phyloP scores from a whole-genome alignment of 169 alveolate species.

The Theileria orientalis region DNA sequence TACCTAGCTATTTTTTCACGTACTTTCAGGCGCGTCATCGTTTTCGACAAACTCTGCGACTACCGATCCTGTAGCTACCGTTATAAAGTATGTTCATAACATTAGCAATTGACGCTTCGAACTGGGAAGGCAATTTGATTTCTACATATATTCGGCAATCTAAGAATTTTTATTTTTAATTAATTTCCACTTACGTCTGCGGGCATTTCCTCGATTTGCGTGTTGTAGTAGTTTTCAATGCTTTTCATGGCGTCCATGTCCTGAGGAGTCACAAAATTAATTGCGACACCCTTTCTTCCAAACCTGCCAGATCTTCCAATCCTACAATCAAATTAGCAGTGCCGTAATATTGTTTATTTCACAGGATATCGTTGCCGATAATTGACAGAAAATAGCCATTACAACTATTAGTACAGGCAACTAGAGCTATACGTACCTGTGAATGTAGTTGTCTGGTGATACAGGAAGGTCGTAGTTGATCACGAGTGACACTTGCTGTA shows the following conservation, averaged over 20 bases:
- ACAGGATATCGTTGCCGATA: not conserved
- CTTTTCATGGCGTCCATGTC: conserved; percentile 93
- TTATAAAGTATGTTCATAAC: conserved; percentile 12
- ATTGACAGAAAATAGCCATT: not conserved
- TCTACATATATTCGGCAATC: conserved; percentile 65
- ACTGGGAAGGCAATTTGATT: not conserved
- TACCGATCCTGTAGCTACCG: not conserved
- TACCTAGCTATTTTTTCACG: too few species aligned
- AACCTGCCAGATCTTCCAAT: conserved; percentile 99
- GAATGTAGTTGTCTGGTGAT: conserved; percentile 95
- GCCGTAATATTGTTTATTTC: conserved; percentile 53
- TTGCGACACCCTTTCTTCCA: conserved; percentile 99
- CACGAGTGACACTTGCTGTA: conserved; percentile 96
- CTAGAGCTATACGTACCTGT: too few species aligned
- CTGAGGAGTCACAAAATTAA: conserved; percentile 94
- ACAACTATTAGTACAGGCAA: too few species aligned
- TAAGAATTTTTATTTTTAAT: conserved; percentile 1
- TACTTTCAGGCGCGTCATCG: not conserved
- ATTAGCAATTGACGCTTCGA: conserved; percentile 12
- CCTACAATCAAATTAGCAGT: conserved; percentile 78
- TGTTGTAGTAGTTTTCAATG: conserved; percentile 95
- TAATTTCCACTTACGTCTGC: conserved; percentile 84
- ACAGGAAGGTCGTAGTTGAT: conserved; percentile 98
- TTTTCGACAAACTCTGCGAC: not conserved
- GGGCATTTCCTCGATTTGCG: conserved; percentile 99